These are phyloP conservation scores for Hyparrhenia diplandra DNA, from an alignment of 176 grass and related monocot species.

Conservation along the genomic window DNA sequence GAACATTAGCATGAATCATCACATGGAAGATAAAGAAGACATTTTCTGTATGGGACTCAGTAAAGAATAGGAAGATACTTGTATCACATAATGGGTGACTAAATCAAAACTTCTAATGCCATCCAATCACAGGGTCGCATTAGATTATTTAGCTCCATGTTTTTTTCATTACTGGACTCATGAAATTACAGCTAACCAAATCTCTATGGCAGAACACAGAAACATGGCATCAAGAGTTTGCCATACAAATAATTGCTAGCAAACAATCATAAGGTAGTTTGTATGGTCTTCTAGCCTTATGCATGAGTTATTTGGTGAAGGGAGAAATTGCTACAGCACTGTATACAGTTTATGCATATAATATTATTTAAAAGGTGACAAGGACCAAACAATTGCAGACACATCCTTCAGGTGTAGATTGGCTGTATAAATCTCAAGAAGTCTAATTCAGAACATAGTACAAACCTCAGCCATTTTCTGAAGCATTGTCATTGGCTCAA, in stretches of 20 bases:
- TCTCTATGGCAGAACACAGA: not conserved
- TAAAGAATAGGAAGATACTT: not conserved
- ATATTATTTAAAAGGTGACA: not conserved
- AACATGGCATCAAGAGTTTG: not conserved
- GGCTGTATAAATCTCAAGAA: not conserved
- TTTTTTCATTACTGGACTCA: conserved; percentile 14
- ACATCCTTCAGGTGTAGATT: not conserved
- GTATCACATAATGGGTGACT: not conserved
- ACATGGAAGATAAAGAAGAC: conserved; percentile 1
- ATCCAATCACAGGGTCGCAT: not conserved
- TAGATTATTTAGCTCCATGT: not conserved
- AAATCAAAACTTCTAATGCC: not conserved
- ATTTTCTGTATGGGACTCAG: not conserved
- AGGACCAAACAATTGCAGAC: conserved; percentile 14
- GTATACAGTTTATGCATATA: not conserved
- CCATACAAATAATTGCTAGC: not conserved
- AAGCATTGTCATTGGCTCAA: conserved; percentile 95
- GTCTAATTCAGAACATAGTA: conserved; percentile 3
- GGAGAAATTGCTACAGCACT: not conserved
- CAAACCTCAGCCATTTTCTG: conserved; percentile 97
- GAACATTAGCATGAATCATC: conserved; percentile 12
- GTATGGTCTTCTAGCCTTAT: not conserved
- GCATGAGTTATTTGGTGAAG: not conserved
- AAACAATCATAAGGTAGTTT: not conserved
- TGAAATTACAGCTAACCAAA: not conserved